phyloP scores from a whole-genome alignment of 352 stramenopile species.

The Ophiocytium majus region DNA sequence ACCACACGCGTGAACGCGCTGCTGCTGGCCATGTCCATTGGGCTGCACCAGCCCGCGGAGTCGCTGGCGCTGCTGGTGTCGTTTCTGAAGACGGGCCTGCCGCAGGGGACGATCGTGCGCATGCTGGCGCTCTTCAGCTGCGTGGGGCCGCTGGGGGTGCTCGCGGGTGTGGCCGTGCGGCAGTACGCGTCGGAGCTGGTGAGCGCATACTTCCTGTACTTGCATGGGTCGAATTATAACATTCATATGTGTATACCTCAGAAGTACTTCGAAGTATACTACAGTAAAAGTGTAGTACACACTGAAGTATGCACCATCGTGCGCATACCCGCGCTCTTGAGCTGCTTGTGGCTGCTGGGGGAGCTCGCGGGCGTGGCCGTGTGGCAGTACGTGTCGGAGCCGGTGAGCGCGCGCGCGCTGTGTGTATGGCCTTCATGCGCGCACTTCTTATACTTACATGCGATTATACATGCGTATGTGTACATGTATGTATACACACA shows the following conservation, averaged over 20 bases:
- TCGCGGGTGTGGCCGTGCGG: constrained; percentile 64
- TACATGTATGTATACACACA: no score
- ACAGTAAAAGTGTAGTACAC: no score
- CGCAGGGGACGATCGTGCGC: constrained; percentile 66
- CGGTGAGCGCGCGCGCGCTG: no score
- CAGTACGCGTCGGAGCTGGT: constrained; percentile 62
- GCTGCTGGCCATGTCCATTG: constrained; percentile 73
- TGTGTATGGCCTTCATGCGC: no score
- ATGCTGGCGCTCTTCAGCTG: constrained; percentile 71
- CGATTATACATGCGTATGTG: no score
- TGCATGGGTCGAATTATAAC: no score
- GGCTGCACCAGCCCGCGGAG: constrained; percentile 74
- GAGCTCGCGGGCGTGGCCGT: constrained; percentile 62
- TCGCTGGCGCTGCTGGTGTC: constrained; percentile 76
- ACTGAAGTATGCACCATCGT: no score
- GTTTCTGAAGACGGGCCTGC: constrained; percentile 77
- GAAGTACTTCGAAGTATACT: no score
- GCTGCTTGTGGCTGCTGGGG: constrained; percentile 66
- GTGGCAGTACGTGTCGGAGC: constrained; percentile 64
- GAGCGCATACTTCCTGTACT: no score
- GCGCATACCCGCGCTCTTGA: constrained; percentile 72
- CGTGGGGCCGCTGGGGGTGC: constrained; percentile 66
- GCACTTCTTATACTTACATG: no score
- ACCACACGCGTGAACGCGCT: constrained; percentile 67
- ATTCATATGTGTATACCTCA: no score